These are phyloP conservation scores for Ganoderma sinense DNA, from an alignment of 1,284 basidiomycete genomes.

Conservation along the genomic window DNA sequence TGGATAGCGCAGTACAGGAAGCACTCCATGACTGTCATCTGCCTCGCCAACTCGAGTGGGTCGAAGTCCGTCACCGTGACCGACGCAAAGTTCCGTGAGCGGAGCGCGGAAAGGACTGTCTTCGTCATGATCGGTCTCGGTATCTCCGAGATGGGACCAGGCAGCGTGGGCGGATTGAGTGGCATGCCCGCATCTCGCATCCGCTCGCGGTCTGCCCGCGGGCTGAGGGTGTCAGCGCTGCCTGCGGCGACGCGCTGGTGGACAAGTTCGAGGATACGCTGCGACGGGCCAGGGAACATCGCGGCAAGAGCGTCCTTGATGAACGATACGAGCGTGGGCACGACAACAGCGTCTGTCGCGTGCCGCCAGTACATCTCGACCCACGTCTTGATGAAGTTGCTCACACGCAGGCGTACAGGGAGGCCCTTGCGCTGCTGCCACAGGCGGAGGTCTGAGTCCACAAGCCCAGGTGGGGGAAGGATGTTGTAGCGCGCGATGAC, in stretches of 20 bases:
- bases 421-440: slow-evolving; percentile 91
- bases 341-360: slow-evolving; percentile 65
- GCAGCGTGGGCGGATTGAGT: slow-evolving; percentile 62
- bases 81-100: slow-evolving; percentile 62
- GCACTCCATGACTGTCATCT: slow-evolving; percentile 96
- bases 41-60: slow-evolving; percentile 89
- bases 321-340: slow-evolving; percentile 71
- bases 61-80: slow-evolving; percentile 93
- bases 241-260: slow-evolving; percentile 49
- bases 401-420: slow-evolving; percentile 89
- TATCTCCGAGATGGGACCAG: slow-evolving; percentile 59
- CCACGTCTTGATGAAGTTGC: slow-evolving; percentile 94
- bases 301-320: slow-evolving; percentile 64
- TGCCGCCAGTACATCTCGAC: slow-evolving; percentile 90
- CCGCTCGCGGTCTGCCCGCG: slow-evolving; percentile 71
- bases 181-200: slow-evolving; percentile 73
- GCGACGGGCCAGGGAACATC: slow-evolving; percentile 74
- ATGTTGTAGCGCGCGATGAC: slow-evolving; percentile 88
- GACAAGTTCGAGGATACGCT: slow-evolving; percentile 79
- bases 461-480: slow-evolving; percentile 61
- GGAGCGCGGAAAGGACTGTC: slow-evolving; percentile 69
- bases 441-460: slow-evolving; percentile 68
- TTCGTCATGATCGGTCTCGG: slow-evolving; percentile 89
- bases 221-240: slow-evolving; percentile 52
- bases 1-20: slow-evolving; percentile 87